Base-by-base conservation (phyloP, 306 rosid species). In the Ormosia semicastrata region DNA sequence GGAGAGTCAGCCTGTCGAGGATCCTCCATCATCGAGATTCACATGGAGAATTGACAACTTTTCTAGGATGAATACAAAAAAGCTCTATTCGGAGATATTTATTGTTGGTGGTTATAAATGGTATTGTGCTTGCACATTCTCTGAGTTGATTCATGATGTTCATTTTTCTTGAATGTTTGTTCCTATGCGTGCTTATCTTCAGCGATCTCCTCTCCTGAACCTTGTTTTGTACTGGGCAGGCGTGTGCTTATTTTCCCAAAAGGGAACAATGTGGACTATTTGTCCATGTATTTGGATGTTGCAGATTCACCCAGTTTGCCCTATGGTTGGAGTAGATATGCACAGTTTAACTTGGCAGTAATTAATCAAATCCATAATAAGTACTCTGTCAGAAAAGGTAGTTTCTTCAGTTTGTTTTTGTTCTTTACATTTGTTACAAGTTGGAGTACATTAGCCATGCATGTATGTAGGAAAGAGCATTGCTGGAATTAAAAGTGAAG, bases 211-310 rank as follows among this genome's bases (percentile, higher is more conserved):
- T 76, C 50, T 81, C 57, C 81, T 89, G 66, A 79, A 33, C 39
- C 3, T 75, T 78, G 57, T 37, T 47, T 65, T 82, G 34, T 37
- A 67, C 77, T 67, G 78, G 18, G 73, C 87, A 95, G 99, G 99
- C 95, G 97, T 5, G 88, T 95, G 72, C 94, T 90, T 78, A 90
- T 93, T 85, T 95, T 90, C 83, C 99, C 99, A 1, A 93, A 90
- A 83, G 97, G 97, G 73, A 90, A 90, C 96, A 93, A 92, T 88
- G 97, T 92, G 80, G 97, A 94, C 67, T 90, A 85, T 81, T 83
- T 94, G 85, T 94, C 98, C 39, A 89, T 90, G 92, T 94, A 92
- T 83, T 91, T 95, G 89, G 98, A 91, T 82, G 95, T 93, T 67
- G 95, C 95, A 8, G 98, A 93, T 86, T 86, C 94, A 30, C 4